Percentiles rank a stretch among this genome's conserved stretches.
Conservation (phyloP, 768 basidiomycete species). For the Phylloporus arenicola region DNA sequence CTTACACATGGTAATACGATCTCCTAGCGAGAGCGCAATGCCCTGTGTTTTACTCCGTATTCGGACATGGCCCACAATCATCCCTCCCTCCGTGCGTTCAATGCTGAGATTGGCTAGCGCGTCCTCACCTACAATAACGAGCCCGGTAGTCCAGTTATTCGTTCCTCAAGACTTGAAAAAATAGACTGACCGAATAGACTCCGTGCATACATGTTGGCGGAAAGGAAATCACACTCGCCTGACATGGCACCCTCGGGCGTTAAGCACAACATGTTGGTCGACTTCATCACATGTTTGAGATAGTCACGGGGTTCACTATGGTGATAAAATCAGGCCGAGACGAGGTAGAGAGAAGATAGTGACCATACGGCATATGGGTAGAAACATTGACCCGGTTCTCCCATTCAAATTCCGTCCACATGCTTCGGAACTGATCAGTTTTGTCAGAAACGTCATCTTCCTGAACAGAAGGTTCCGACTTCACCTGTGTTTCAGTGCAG, state of each 20-base stretch:
- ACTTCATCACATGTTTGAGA: conserved; percentile 90
- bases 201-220: conserved; percentile 93
- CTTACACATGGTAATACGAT: conserved; percentile 68
- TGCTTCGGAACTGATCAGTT: conserved; percentile 73
- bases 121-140: conserved; percentile 66
- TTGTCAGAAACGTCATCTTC: conserved; percentile 4
- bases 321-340: neutral
- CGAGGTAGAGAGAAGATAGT: neutral
- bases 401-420: conserved; percentile 99
- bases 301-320: conserved; percentile 82
- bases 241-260: conserved; percentile 85
- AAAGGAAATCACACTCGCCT: conserved; percentile 95
- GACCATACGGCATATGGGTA: conserved; percentile 69
- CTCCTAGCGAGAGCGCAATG: conserved; percentile 91
- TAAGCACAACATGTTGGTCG: conserved; percentile 96
- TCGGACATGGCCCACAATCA: conserved; percentile 87
- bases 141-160: neutral
- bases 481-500: conserved; percentile 90
- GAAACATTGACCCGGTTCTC: conserved; percentile 97
- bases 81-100: conserved; percentile 77
- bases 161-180: neutral
- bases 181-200: conserved; percentile 75
- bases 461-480: neutral
- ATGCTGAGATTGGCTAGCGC: conserved; percentile 93
- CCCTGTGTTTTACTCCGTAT: conserved; percentile 98